Percentiles rank a stretch among this genome's conserved stretches.
Conservation (phyloP, 1,139 yeast genomes). For the Debaryomyces sp. region DNA sequence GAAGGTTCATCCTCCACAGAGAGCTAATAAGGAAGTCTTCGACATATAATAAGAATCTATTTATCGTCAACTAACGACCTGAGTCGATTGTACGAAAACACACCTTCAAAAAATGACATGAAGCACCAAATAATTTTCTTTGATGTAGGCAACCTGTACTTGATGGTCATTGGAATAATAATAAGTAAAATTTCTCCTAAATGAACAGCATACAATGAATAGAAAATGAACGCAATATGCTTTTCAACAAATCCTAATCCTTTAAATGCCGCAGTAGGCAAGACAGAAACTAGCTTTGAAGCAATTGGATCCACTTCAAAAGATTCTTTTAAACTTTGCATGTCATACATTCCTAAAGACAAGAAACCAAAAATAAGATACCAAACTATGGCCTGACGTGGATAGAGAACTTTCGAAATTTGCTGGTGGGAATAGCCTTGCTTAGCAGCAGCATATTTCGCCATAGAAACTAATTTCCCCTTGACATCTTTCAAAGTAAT, state of each 20-base stretch:
- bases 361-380: constrained; percentile 30
- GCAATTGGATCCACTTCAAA: constrained; percentile 32
- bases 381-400: constrained; percentile 26
- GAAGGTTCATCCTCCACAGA: not conserved
- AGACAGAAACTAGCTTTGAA: constrained; percentile 21
- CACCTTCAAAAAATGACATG: constrained; percentile 61
- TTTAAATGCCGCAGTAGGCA: constrained; percentile 23
- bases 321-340: constrained; percentile 24
- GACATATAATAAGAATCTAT: not conserved
- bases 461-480: constrained; percentile 64
- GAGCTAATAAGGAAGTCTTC: not conserved
- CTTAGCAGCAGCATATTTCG: constrained; percentile 64
- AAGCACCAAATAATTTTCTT: constrained; percentile 51
- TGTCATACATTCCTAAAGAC: constrained; percentile 30
- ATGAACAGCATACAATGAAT: constrained; percentile 43
- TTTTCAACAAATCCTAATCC: constrained; percentile 20
- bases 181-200: constrained; percentile 43
- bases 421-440: constrained; percentile 65
- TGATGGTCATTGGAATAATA: constrained; percentile 47
- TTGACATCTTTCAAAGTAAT: constrained; percentile 52
- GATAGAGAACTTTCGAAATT: constrained; percentile 51
- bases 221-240: constrained; percentile 18
- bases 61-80: constrained; percentile 19
- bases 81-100: constrained; percentile 48
- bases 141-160: constrained; percentile 58